Conservation (phyloP, 2,329 filamentous ascomycete genomes). For the Calycina marina region DNA sequence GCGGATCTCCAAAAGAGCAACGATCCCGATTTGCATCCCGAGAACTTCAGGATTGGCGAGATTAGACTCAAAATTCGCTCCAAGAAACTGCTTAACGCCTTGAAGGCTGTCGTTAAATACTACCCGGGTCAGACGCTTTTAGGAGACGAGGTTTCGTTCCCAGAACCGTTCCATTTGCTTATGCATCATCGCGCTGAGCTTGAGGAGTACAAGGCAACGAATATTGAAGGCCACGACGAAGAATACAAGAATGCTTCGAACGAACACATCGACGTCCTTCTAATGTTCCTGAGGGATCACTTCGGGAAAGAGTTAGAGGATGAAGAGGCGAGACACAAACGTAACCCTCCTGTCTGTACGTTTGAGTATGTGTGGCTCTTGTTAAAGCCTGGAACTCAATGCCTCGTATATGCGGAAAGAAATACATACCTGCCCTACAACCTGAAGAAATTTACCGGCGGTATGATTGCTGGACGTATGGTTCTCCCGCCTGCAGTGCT, state of each 20-base stretch:
- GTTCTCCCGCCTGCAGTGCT: no score
- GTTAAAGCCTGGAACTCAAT: conserved; percentile 10
- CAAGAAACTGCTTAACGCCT: conserved; percentile 7
- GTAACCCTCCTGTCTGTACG: conserved; percentile 16
- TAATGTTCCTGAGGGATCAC: conserved; percentile 5
- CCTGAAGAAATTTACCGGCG: no score
- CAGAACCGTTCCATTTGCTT: conserved; percentile 25
- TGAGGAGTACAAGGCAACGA: conserved; percentile 17
- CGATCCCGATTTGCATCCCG: no score
- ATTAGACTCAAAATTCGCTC: conserved; percentile 9
- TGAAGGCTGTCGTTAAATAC: conserved; percentile 9
- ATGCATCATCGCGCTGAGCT: conserved; percentile 12
- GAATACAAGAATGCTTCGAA: conserved; percentile 23
- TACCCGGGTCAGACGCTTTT: no score
- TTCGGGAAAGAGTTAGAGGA: conserved; percentile 3
- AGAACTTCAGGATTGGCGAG: no score
- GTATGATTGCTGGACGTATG: no score
- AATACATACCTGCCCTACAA: no score
- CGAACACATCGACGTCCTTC: conserved; percentile 7
- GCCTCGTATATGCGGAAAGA: no score
- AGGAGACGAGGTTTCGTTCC: no score
- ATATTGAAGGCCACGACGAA: conserved; percentile 27
- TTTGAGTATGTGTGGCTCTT: conserved; percentile 9
- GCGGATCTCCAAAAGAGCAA: no score
- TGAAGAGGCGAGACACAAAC: conserved; percentile 5